Evolutionary conservation across 2,329 filamentous ascomycete genomes (phyloP).

Genomic region (Sclerotinia nivalis): DNA sequence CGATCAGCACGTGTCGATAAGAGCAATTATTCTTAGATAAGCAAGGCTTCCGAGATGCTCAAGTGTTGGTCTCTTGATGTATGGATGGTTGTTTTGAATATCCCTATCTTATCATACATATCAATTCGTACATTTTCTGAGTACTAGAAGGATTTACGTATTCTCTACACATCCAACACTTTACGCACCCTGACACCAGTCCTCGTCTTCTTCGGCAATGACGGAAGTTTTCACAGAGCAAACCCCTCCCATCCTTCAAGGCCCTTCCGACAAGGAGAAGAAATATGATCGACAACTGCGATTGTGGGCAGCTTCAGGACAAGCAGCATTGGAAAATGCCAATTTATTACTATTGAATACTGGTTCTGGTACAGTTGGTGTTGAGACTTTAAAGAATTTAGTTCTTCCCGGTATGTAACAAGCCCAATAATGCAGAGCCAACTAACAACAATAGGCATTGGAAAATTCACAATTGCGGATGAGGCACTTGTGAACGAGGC

Average conservation of each 20-base stretch:
- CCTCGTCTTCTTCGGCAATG: conserved; percentile 26
- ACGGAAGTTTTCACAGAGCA: conserved; percentile 35
- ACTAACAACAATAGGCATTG: conserved; percentile 62
- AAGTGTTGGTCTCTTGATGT: not conserved
- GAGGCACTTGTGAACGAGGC: conserved; percentile 72
- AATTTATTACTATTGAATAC: conserved; percentile 91
- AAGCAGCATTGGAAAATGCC: conserved; percentile 85
- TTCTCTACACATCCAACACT: too few species aligned
- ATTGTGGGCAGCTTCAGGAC: conserved; percentile 90
- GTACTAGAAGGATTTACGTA: not conserved
- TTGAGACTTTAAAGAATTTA: conserved; percentile 96
- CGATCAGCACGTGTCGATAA: conserved; percentile 9
- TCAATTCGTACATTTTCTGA: not conserved
- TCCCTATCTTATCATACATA: not conserved
- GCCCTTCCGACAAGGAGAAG: conserved; percentile 62
- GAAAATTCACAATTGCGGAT: conserved; percentile 88
- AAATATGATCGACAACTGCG: conserved; percentile 96
- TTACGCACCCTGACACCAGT: too few species aligned
- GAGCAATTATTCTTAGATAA: conserved; percentile 15
- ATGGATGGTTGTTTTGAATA: not conserved
- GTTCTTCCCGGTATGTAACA: conserved; percentile 70
- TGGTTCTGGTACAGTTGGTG: conserved; percentile 79
- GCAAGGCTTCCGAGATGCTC: conserved; percentile 15
- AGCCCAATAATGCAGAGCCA: conserved; percentile 16
- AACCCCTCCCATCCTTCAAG: conserved; percentile 50